These are phyloP conservation scores for Fusarium torulosum DNA, from an alignment of 2,329 filamentous ascomycete species.

Conservation along the genomic window DNA sequence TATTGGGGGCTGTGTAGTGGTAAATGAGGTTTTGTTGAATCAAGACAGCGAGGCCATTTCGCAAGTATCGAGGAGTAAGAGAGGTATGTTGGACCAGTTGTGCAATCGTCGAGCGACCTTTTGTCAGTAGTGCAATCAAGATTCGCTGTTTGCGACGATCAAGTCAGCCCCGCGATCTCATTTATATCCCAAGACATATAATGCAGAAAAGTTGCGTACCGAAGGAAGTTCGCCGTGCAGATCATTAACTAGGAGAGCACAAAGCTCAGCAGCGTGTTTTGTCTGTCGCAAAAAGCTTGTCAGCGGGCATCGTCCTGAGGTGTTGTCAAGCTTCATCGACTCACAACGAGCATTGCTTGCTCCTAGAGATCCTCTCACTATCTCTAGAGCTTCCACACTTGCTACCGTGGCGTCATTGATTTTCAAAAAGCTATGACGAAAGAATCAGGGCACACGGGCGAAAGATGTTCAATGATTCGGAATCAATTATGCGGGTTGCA, in stretches of 20 bases:
- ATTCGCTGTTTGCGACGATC: conserved; percentile 73
- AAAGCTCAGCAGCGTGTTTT: conserved; percentile 86
- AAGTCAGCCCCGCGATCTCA: conserved; percentile 48
- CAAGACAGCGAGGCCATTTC: conserved; percentile 84
- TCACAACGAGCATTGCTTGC: conserved; percentile 70
- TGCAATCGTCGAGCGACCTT: conserved; percentile 80
- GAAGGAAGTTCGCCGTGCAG: conserved; percentile 91
- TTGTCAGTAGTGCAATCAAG: conserved; percentile 80
- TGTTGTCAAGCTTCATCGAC: conserved; percentile 49
- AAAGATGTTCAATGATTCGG: background rate
- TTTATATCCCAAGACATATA: conserved; percentile 10
- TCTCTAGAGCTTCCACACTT: conserved; percentile 79
- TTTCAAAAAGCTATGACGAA: conserved; percentile 28
- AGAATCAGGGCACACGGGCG: conserved; percentile 13
- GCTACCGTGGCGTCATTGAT: conserved; percentile 77
- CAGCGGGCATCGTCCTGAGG: conserved; percentile 37
- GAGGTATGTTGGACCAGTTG: conserved; percentile 79
- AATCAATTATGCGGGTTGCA: background rate
- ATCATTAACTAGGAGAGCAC: conserved; percentile 88
- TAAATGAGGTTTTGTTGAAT: conserved; percentile 90
- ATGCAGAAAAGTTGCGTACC: conserved; percentile 67
- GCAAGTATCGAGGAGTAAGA: conserved; percentile 79
- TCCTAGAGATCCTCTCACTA: conserved; percentile 82
- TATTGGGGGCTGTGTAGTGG: conserved; percentile 74
- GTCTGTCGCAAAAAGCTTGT: conserved; percentile 59